Evolutionary conservation across 805 yeast species (phyloP), one percentile per base, ranked within the genome.

Genomic region (Candida gorgasii): DNA sequence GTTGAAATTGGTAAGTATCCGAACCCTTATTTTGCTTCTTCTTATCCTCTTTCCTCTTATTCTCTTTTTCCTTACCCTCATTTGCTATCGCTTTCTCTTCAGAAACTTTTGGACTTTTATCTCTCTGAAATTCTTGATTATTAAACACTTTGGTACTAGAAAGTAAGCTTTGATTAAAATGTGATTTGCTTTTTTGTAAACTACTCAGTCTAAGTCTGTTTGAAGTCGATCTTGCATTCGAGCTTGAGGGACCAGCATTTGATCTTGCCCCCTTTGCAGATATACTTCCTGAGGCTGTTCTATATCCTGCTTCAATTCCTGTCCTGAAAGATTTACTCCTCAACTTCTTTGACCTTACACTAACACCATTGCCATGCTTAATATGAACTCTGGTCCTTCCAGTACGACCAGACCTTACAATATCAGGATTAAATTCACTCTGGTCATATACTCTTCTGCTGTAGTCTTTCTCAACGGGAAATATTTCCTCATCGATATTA

Each of bases 1-100:
- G 44, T 22, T 41, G 44, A 14, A 26, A 42, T 27, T 18, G 2
- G 17, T 23, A 36, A n/a, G 36, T 14, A 12, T 34, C 5, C 3
- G 11, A n/a, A 3, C 36, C 37, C 13, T 36, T 28, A 8, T 15
- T 26, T 12, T 22, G 20, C 28, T 28, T 28, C 14, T 30, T 30
- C 24, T 23, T 31, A 7, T 18, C 16, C 18, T 24, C 28, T 24
- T 24, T 30, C 11, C 36, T 33, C 13, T 36, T 28, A 8, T 15
- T 26, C 8, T 22, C 20, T 23, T 28, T 28, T 16, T 30, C 24
- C 24, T 23, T 31, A 7, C 13, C 16, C 18, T 24, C 28, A 11
- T 24, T n/a, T n/a, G n/a, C n/a, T n/a, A n/a, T n/a, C n/a, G n/a
- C 28, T 33, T 15, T 26, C 4, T 5, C 11, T 19, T 27, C 24